phyloP scores from a whole-genome alignment of 1,139 yeast genomes.

The Magnusiomyces tetraspermus region DNA sequence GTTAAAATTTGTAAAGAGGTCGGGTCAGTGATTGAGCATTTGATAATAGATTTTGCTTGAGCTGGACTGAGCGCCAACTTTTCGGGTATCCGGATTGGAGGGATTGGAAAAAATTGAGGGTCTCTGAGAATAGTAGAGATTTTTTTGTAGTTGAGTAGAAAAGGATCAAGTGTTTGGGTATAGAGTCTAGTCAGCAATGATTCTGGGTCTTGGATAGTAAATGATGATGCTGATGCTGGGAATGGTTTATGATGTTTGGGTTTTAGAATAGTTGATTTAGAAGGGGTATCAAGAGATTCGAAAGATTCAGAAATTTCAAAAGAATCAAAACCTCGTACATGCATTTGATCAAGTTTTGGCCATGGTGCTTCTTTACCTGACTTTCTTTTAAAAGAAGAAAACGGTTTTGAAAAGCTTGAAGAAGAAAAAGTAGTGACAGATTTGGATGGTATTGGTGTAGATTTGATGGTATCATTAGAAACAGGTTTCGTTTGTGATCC shows the following conservation, averaged over 20 bases:
- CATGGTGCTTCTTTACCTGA: conserved; percentile 6
- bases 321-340: conserved; percentile 6
- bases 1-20: not conserved
- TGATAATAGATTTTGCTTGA: not conserved
- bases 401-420: not conserved
- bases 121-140: not conserved
- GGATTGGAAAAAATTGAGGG: not conserved
- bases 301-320: not conserved
- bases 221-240: not conserved
- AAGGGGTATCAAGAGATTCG: not conserved
- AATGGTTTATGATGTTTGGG: no score
- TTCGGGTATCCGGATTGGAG: conserved; percentile 1
- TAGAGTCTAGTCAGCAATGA: not conserved
- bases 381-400: not conserved
- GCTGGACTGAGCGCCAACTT: not conserved
- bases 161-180: not conserved
- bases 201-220: not conserved
- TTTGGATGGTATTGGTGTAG: no score
- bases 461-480: not conserved
- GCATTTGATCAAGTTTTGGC: conserved; percentile 11
- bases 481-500: no score
- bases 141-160: not conserved
- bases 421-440: no score
- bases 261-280: no score
- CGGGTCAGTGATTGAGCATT: not conserved